Percentiles rank a stretch among this genome's conserved stretches.
Conservation (phyloP, 2,329 filamentous ascomycete genomes). For the Diaporthe sp. region DNA sequence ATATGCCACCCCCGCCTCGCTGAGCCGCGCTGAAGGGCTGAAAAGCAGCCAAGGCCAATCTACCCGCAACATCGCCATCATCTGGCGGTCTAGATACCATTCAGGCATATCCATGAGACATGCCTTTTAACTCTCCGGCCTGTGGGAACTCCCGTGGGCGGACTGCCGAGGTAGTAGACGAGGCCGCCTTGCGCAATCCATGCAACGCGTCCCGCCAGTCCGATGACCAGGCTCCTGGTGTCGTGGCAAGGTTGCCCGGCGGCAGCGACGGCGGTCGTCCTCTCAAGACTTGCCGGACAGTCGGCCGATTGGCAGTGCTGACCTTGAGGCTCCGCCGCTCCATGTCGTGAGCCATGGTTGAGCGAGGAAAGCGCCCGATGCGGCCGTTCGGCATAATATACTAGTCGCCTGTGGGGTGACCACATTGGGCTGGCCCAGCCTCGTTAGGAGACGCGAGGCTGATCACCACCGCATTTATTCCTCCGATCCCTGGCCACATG, state of each 20-base stretch:
- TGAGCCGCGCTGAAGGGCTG: constrained; percentile 9
- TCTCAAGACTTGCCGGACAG: neutral
- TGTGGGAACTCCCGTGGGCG: constrained; percentile 19
- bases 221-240: neutral
- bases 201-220: constrained; percentile 6
- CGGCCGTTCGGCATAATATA: constrained; percentile 19
- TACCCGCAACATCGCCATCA: constrained; percentile 14
- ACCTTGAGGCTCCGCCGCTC: neutral
- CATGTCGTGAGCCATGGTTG: constrained; percentile 7
- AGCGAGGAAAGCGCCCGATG: neutral
- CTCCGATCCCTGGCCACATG: constrained; percentile 23
- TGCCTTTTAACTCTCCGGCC: neutral
- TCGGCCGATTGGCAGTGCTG: constrained; percentile 6
- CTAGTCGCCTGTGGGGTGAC: constrained; percentile 13
- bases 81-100: neutral
- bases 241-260: constrained; percentile 16
- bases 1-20: constrained; percentile 10
- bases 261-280: constrained; percentile 1
- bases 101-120: constrained; percentile 28
- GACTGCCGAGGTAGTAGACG: constrained; percentile 2
- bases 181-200: constrained; percentile 5
- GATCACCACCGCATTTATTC: constrained; percentile 16
- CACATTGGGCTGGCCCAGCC: constrained; percentile 12
- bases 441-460: constrained; percentile 19
- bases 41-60: constrained; percentile 18